Conservation (phyloP, 495 filamentous ascomycete genomes). For the Penicillium desertorum region DNA sequence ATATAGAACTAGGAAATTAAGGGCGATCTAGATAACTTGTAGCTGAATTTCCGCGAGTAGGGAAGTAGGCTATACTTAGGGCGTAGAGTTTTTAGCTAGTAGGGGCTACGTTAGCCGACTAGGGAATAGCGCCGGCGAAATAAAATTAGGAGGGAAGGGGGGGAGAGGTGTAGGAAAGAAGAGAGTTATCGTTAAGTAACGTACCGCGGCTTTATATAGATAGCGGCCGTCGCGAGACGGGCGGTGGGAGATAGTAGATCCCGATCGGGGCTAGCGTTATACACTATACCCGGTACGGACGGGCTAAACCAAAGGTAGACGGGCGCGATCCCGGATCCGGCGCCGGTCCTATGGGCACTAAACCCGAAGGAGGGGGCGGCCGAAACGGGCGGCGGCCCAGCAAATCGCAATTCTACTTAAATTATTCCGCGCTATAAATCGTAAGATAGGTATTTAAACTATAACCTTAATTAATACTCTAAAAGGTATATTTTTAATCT, state of each 20-base stretch:
- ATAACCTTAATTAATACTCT: too few species aligned
- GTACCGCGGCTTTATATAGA: constrained; percentile 11
- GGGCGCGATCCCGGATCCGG: too few species aligned
- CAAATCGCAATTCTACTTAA: too few species aligned
- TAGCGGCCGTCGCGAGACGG: constrained; percentile 8
- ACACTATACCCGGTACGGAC: constrained; percentile 7
- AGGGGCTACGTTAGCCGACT: constrained; percentile 4
- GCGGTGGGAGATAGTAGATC: constrained; percentile 8
- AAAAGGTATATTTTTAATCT: too few species aligned
- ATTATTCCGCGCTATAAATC: too few species aligned
- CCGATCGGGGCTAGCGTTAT: constrained; percentile 4
- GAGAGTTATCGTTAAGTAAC: constrained; percentile 5
- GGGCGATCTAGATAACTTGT: constrained; percentile 1
- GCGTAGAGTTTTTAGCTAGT: constrained; percentile 1
- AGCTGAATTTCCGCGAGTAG: constrained; percentile 10
- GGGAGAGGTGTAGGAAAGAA: constrained; percentile 8
- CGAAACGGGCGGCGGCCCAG: not conserved
- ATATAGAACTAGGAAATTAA: not conserved
- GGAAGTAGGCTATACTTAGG: constrained; percentile 6
- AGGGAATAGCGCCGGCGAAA: not conserved
- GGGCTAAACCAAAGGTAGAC: constrained; percentile 11
- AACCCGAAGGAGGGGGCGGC: constrained; percentile 1
- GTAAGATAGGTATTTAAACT: too few species aligned
- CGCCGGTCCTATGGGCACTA: constrained; percentile 2
- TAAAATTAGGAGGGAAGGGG: too few species aligned